These are phyloP conservation scores for Blastobotrys americana DNA, from an alignment of 805 yeast genomes.

Conservation along the genomic window DNA sequence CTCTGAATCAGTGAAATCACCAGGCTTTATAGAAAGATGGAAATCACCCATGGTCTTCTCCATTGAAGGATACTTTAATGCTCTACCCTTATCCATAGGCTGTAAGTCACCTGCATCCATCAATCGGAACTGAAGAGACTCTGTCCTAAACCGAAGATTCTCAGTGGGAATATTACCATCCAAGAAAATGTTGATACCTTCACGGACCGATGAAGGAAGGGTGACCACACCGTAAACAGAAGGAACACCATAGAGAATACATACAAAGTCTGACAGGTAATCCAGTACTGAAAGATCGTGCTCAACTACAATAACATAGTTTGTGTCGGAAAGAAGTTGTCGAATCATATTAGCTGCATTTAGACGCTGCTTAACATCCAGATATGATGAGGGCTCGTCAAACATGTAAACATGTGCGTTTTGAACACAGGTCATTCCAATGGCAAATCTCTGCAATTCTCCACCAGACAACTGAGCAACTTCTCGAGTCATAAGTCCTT, in stretches of 20 bases:
- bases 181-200: slow-evolving; percentile 96
- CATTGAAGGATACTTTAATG: slow-evolving; percentile 75
- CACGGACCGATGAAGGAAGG: slow-evolving; percentile 93
- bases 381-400: slow-evolving; percentile 97
- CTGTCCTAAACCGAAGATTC: slow-evolving; percentile 94
- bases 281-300: slow-evolving; percentile 97
- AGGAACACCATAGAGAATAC: slow-evolving; percentile 96
- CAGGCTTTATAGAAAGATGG: slow-evolving; percentile 70
- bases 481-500: slow-evolving; percentile 75
- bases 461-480: slow-evolving; percentile 92
- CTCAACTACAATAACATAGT: slow-evolving; percentile 92
- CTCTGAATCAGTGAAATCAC: slow-evolving; percentile 93
- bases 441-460: slow-evolving; percentile 96
- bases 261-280: slow-evolving; percentile 91
- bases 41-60: slow-evolving; percentile 93
- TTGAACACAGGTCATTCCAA: slow-evolving; percentile 95
- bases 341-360: slow-evolving; percentile 95
- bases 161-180: slow-evolving; percentile 98
- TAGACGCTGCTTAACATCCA: slow-evolving; percentile 97
- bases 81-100: slow-evolving; percentile 69
- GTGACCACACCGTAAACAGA: slow-evolving; percentile 99
- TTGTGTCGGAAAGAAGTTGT: slow-evolving; percentile 64
- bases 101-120: slow-evolving; percentile 80
- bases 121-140: slow-evolving; percentile 87
- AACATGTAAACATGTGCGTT: slow-evolving; percentile 95